A percentile compares a stretch with the other conserved stretches of the same genome.
phyloP scores from a whole-genome alignment of 2,329 filamentous ascomycete genomes.

The Chaetomiaceae sp. region DNA sequence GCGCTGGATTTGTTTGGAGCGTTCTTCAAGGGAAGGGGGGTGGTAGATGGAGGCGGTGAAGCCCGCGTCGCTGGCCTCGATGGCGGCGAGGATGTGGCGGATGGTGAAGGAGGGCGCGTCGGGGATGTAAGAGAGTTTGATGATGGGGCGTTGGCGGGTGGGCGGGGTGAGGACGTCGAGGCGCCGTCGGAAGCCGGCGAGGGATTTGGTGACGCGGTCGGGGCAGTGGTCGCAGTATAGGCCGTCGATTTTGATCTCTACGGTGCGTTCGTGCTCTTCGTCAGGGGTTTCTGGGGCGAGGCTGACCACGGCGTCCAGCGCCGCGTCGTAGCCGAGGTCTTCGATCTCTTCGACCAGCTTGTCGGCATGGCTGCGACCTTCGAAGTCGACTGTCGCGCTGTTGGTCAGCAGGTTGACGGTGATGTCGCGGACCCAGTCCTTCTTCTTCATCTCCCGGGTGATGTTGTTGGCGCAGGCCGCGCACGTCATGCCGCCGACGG shows the following conservation, averaged over 20 bases:
- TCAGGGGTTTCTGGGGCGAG: constrained; percentile 28
- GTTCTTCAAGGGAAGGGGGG: constrained; percentile 76
- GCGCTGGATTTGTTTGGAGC: constrained; percentile 64
- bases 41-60: constrained; percentile 69
- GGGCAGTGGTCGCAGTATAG: constrained; percentile 72
- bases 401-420: constrained; percentile 61
- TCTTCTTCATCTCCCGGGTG: constrained; percentile 50
- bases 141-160: constrained; percentile 56
- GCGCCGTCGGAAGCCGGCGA: constrained; percentile 46
- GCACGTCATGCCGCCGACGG: constrained; percentile 69
- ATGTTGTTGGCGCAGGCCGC: constrained; percentile 61
- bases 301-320: constrained; percentile 45
- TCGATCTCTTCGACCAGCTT: constrained; percentile 50
- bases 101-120: constrained; percentile 64
- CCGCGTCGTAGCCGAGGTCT: constrained; percentile 60
- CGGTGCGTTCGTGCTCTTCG: constrained; percentile 39
- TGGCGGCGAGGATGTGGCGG: constrained; percentile 62
- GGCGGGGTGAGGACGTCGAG: constrained; percentile 50
- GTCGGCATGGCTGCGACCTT: constrained; percentile 39
- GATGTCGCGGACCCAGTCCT: constrained; percentile 52
- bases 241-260: constrained; percentile 62
- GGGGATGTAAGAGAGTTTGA: constrained; percentile 67
- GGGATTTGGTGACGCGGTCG: constrained; percentile 45
- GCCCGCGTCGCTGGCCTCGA: constrained; percentile 58
- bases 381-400: constrained; percentile 56